A percentile compares a stretch with the other conserved stretches of the same genome.
phyloP scores from a whole-genome alignment of 371 early-diverging fungal genomes.

The Rhizomucor miehei region DNA sequence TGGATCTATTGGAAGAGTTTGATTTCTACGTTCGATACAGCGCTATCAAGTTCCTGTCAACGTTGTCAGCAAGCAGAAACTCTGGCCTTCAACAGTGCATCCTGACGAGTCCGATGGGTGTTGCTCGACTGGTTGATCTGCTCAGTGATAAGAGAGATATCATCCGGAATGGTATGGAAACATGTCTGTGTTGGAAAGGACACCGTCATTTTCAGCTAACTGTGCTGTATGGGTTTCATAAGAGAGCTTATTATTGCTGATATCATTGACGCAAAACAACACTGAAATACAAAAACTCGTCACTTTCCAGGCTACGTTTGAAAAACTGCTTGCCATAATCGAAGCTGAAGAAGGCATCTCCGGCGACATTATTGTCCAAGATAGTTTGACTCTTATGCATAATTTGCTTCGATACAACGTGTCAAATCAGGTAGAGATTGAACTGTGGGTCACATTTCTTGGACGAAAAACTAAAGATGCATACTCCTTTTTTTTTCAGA shows the following conservation, averaged over 20 bases:
- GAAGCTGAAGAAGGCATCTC: slow-evolving; percentile 90
- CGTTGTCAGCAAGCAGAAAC: slow-evolving; percentile 64
- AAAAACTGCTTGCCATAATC: slow-evolving; percentile 81
- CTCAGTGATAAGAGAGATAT: slow-evolving; percentile 91
- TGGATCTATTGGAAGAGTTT: slow-evolving; percentile 84
- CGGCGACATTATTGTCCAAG: slow-evolving; percentile 95
- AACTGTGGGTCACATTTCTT: background rate
- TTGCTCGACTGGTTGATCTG: slow-evolving; percentile 89
- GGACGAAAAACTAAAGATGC: background rate
- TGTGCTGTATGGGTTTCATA: no score
- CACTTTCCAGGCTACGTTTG: slow-evolving; percentile 96
- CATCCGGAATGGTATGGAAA: slow-evolving; percentile 82
- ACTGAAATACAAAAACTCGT: slow-evolving; percentile 97
- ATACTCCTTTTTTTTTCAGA: slow-evolving; percentile 37
- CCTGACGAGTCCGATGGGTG: slow-evolving; percentile 85
- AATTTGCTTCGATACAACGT: slow-evolving; percentile 92
- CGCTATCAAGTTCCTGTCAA: slow-evolving; percentile 79
- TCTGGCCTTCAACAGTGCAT: slow-evolving; percentile 81
- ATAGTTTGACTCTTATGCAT: slow-evolving; percentile 88
- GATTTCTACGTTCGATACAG: slow-evolving; percentile 94
- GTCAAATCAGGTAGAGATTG: slow-evolving; percentile 80
- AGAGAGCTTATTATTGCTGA: slow-evolving; percentile 91
- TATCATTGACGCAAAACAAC: slow-evolving; percentile 83
- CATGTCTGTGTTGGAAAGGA: no score
- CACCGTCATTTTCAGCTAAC: no score